Conservation (phyloP, 202 grass and related monocot species). For the Eragrostis tef region DNA sequence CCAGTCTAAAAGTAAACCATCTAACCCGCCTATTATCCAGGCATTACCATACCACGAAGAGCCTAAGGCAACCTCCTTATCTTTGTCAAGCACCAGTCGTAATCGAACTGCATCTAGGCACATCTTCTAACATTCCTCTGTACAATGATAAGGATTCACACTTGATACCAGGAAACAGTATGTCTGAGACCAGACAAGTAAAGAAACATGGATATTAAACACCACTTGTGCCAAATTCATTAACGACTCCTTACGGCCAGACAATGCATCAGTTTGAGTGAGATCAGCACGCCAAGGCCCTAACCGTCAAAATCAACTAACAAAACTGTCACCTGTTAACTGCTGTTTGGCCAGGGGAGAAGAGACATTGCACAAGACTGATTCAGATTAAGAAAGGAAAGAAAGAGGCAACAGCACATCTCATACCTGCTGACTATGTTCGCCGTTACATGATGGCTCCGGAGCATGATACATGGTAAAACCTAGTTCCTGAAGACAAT, state of each 20-base stretch:
- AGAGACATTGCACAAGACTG: constrained; percentile 1
- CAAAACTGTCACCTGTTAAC: background rate
- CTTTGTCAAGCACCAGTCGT: background rate
- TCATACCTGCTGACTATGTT: constrained; percentile 31
- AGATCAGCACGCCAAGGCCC: background rate
- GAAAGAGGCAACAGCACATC: background rate
- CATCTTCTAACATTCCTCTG: too few species aligned
- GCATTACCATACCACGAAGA: background rate
- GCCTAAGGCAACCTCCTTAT: background rate
- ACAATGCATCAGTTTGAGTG: background rate
- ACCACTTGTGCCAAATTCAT: background rate
- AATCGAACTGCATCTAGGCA: too few species aligned
- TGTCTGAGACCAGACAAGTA: background rate
- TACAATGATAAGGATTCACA: too few species aligned
- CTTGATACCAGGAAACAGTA: background rate
- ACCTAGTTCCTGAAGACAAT: constrained; percentile 41
- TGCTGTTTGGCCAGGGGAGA: background rate
- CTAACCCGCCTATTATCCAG: background rate
- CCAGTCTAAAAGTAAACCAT: background rate
- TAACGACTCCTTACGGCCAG: background rate
- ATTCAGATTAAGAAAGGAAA: background rate
- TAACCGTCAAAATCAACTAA: background rate
- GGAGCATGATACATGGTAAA: constrained; percentile 15
- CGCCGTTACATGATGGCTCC: constrained; percentile 21
- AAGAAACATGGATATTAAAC: background rate